Conservation (phyloP, 768 basidiomycete genomes). For the Tricholoma matsutake region DNA sequence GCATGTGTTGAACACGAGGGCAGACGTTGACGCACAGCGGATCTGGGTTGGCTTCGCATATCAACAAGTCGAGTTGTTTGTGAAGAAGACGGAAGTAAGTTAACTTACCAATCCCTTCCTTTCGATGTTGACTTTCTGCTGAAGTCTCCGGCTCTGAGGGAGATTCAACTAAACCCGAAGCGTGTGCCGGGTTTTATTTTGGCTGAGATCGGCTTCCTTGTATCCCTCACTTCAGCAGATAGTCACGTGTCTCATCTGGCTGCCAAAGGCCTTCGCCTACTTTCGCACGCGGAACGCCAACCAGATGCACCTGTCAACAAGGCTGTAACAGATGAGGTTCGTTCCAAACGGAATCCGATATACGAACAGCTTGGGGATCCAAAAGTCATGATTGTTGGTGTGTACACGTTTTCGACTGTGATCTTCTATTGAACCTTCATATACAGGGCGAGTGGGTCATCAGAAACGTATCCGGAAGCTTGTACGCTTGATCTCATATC, state of each 20-base stretch:
- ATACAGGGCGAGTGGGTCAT: slow-evolving; percentile 66
- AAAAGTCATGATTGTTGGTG: slow-evolving; percentile 64
- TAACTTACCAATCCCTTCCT: background rate
- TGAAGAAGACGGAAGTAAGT: slow-evolving; percentile 46
- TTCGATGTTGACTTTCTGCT: background rate
- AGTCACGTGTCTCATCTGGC: slow-evolving; percentile 65
- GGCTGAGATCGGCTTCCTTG: slow-evolving; percentile 70
- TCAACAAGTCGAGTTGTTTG: slow-evolving; percentile 57
- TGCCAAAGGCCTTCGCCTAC: slow-evolving; percentile 62
- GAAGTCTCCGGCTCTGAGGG: slow-evolving; percentile 34
- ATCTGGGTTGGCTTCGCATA: slow-evolving; percentile 67
- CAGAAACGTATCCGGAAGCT: slow-evolving; percentile 80
- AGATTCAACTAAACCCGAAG: slow-evolving; percentile 46
- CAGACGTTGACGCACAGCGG: slow-evolving; percentile 59
- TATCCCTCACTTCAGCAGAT: slow-evolving; percentile 68
- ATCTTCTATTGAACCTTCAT: slow-evolving; percentile 8
- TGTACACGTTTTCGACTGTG: slow-evolving; percentile 18
- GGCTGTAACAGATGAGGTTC: slow-evolving; percentile 55
- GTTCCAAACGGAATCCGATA: slow-evolving; percentile 65
- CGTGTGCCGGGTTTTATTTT: slow-evolving; percentile 65
- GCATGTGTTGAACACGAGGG: slow-evolving; percentile 57
- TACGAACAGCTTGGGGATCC: slow-evolving; percentile 82
- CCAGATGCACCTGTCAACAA: slow-evolving; percentile 52
- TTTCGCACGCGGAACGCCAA: slow-evolving; percentile 65
- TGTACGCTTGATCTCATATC: slow-evolving; percentile 58